phyloP scores from a whole-genome alignment of 192 early-diverging fungal genomes.

The Linnemannia elongata region DNA sequence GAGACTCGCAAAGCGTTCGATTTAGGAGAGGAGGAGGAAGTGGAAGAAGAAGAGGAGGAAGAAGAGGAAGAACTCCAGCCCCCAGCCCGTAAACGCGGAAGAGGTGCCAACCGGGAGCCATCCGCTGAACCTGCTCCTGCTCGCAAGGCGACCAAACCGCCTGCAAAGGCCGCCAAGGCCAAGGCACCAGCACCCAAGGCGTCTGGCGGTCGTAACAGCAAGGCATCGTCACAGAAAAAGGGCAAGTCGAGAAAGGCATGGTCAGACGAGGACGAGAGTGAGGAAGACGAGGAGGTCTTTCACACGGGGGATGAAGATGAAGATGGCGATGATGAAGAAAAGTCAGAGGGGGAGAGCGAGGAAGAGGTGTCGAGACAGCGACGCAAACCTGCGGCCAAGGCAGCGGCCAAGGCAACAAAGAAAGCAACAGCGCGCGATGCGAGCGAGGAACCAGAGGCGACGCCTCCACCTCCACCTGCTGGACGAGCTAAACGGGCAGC shows the following conservation, averaged over 20 bases:
- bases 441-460: not conserved
- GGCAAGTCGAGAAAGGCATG: not conserved
- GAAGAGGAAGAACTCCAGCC: too few species aligned
- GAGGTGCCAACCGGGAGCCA: not conserved
- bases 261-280: not conserved
- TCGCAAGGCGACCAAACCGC: not conserved
- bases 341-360: not conserved
- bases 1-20: not conserved
- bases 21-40: not conserved
- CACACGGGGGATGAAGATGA: not conserved
- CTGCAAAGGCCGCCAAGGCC: not conserved
- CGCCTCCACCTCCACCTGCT: not conserved
- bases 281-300: conserved; percentile 17
- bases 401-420: not conserved
- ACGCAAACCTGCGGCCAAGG: not conserved
- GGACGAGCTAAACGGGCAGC: not conserved
- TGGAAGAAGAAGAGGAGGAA: too few species aligned
- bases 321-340: not conserved
- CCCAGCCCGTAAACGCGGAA: too few species aligned
- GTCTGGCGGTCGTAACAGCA: not conserved
- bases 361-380: not conserved
- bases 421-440: not conserved
- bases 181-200: not conserved
- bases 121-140: not conserved
- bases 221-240: not conserved